Base-by-base conservation (phyloP, 495 filamentous ascomycete species). In the Trichocladium uniseriatum region DNA sequence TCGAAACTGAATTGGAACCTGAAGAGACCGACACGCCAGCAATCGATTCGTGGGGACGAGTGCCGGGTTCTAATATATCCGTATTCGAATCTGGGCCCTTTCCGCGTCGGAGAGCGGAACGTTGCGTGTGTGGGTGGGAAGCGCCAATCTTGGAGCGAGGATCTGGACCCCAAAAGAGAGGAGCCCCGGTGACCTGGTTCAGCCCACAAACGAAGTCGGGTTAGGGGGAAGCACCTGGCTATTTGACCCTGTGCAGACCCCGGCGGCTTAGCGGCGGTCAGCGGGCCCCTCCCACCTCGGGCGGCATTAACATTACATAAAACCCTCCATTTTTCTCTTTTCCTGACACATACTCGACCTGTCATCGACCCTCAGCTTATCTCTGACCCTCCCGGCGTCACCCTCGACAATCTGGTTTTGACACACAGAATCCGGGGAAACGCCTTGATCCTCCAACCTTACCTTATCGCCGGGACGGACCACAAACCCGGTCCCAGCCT, bases 221-320 rank as follows among this genome's bases (percentile, higher is more conserved):
- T 27, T 52, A 38, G 54, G 57, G 58, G 54, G 53, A 52, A 42
- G 53, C 48, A 50, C 52, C 45, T 42, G 57, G 53, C 48, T 56
- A 58, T 58, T 61, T 56, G 54, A 48, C 47, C 52, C 51, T 53
- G 48, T 32, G 48, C 53, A 49, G 51, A 38, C 52, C 55, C 55
- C 38, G 37, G 40, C 41, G 24, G 34, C 36, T 55, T 54, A 52
- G 53, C 53, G 53, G 61, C 50, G 43, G 59, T 48, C 45, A 54
- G 59, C 59, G 52, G 58, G 28, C 59, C 60, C 62, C 63, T 62
- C 56, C 61, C 63, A 59, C 63, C 48, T 46, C 38, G 45, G 43
- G 42, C 54, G 56, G 51, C 57, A 70, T 74, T 75, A 67, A 65
- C 70, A 71, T 75, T 75, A 75, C 72, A 74, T 75, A 74, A 75